Evolutionary conservation across 164 flowering plant genomes (phyloP), one percentile per base, ranked within the genome.

Genomic region (Nymphaea thermarum): DNA sequence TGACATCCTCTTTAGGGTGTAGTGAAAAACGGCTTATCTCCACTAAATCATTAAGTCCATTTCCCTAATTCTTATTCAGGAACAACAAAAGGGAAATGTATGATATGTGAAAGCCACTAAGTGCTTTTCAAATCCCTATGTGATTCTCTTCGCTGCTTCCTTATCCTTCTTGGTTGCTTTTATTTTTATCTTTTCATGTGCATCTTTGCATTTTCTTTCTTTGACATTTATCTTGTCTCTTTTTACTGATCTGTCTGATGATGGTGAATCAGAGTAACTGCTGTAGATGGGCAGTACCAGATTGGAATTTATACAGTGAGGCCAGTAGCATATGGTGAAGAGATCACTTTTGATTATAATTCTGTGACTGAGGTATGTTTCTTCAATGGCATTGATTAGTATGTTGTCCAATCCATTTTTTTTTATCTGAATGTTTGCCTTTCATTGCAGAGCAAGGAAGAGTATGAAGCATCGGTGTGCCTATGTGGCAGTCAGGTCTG

Each of bases 401-500:
- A 0, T 41, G 8, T 51, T 51, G 12, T 3, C n/a, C 16, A 41
- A 17, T 62, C 25, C 8, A 62, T 62, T 17, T 14, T 62, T 12
- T 12, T 11, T 41, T 12, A 11, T 62, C 18, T 17, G 11, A 62
- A 62, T 14, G 17, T 70, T 44, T 4, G 41, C 60, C 41, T 5
- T 64, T 63, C 67, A 17, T 63, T 71, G 60, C 86, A 95, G 99
- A 95, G 99, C 66, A 95, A 92, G 80, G 99, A 95, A 75, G 99
- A 95, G 73, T 89, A 90, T 67, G 98, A 95, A 80, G 97, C 93
- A 62, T 95, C 99, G 55, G 98, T 95, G 64, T 95, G 99, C 79
- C 79, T 95, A 75, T 95, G 99, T 71, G 99, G 99, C 36, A 91
- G 92, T 78, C 98, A 92, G 77, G 93, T 90, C 70, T 95, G 99